Base-by-base conservation (phyloP, 73 alveolate genomes). In the Tetrahymena malaccensis region DNA sequence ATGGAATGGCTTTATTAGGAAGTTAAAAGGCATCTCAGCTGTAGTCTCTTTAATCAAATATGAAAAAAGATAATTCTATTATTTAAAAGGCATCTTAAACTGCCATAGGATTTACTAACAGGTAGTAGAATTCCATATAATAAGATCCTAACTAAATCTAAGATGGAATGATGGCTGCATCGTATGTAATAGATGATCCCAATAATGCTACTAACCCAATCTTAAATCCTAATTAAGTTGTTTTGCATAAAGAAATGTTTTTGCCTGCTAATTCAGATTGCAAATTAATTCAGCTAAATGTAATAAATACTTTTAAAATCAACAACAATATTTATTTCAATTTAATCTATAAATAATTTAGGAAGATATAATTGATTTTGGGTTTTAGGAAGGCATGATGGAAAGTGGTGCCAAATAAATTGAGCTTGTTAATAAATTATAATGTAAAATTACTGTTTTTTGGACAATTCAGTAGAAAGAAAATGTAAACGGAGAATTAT, bases 171-270 rank as follows among this genome's bases (percentile, higher is more conserved):
- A 70, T 43, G 85, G 96, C 96, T 12, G 96, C 93, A 15, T 94
- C 96, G 0, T 70, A 70, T 70, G 89, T 70, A 7, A 70, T 70
- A 19, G 89, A 70, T 70, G 89, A 70, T n/a, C 89, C 89, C 22
- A 70, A 70, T 25, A 70, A 70, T 58, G 96, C 96, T 9, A 84
- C 85, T 56, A 94, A 96, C 11, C 98, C 99, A 35, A 95, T 96
- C 43, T 98, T 98, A 43, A 99, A 97, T 93, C 99, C 99, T n/a
- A 98, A 97, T 85, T 96, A 98, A 93, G 98, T 98, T 27, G 99
- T 98, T 16, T 98, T 98, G 33, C 98, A 96, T 94, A 98, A 98
- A 85, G 99, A 98, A 96, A 96, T 98, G 98, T 94, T 98, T 95
- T 93, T 97, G 17, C 97, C 96, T 37, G 85, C 96, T 37, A 96